A percentile compares a stretch with the other conserved stretches of the same genome.
These are phyloP conservation scores for Micractinium sp. DNA, from an alignment of 139 green algal species.

Conservation along the genomic window DNA sequence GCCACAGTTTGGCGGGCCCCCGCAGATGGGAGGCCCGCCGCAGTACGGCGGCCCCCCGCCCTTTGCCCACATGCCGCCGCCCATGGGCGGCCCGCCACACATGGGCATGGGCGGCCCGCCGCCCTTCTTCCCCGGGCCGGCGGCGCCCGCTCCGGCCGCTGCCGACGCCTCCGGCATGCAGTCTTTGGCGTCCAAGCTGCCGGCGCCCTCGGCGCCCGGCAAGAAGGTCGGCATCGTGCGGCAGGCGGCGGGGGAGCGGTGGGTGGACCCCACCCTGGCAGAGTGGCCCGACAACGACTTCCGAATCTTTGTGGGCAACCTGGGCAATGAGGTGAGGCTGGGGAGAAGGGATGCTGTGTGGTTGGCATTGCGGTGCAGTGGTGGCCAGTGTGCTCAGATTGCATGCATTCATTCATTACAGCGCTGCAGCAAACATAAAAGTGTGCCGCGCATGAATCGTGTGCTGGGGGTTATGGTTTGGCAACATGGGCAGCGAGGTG, in stretches of 20 bases:
- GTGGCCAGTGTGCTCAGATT: neutral
- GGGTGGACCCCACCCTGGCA: constrained; percentile 78
- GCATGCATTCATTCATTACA: neutral
- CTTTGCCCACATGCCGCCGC: neutral
- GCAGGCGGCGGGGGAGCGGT: constrained; percentile 68
- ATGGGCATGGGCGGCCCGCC: constrained; percentile 12
- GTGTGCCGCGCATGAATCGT: too few relatives aligned
- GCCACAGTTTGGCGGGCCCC: neutral
- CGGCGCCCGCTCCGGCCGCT: neutral
- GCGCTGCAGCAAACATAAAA: too few relatives aligned
- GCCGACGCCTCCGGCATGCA: neutral
- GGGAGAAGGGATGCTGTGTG: neutral
- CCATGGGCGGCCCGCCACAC: neutral
- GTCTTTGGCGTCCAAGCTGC: neutral
- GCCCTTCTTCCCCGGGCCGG: neutral
- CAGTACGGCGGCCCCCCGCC: neutral
- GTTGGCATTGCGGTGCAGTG: neutral
- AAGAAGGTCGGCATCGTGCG: constrained; percentile 53
- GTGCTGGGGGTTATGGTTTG: too few relatives aligned
- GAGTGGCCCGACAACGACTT: constrained; percentile 96
- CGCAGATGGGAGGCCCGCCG: too few relatives aligned
- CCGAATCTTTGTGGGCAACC: constrained; percentile 96
- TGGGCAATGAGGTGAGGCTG: constrained; percentile 85
- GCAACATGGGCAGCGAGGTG: too few relatives aligned
- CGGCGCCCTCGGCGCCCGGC: neutral